Conservation (phyloP, 2,329 filamentous ascomycete genomes). For the Colletotrichum tabaci region DNA sequence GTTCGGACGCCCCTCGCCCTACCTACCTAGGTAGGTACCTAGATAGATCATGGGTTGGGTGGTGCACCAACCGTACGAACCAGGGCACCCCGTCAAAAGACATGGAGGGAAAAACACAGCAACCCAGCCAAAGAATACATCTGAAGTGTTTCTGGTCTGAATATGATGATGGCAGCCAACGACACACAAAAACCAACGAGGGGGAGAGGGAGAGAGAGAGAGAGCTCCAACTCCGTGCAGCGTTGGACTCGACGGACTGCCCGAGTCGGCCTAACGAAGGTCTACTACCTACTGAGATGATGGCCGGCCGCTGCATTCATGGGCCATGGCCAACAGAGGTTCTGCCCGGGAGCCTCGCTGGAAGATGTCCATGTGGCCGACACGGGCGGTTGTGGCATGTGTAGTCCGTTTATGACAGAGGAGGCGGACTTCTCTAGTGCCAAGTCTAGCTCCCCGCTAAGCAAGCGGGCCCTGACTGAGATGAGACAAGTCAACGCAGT, state of each 20-base stretch:
- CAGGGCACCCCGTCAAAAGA: neutral
- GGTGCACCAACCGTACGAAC: neutral
- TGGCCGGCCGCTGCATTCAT: neutral
- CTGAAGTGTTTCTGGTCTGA: neutral
- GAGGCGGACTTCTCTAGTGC: neutral
- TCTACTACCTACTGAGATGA: no score
- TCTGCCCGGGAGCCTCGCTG: neutral
- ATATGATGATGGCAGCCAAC: neutral
- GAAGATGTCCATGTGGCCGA: neutral
- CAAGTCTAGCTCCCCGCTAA: neutral
- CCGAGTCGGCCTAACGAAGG: no score
- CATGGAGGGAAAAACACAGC: neutral
- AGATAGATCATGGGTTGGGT: neutral
- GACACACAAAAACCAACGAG: neutral
- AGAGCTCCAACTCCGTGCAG: no score
- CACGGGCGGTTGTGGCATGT: neutral
- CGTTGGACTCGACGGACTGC: no score
- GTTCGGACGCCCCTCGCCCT: neutral
- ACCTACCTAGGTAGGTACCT: neutral
- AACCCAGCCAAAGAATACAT: neutral
- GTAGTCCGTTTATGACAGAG: no score
- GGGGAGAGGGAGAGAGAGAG: neutral
- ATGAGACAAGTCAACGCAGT: no score
- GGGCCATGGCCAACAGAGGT: no score
- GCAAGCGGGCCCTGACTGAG: neutral